Percentiles rank a stretch among this genome's conserved stretches.
These are phyloP conservation scores for Xylariaceae sp. DNA, from an alignment of 2,329 filamentous ascomycete genomes.

Conservation along the genomic window DNA sequence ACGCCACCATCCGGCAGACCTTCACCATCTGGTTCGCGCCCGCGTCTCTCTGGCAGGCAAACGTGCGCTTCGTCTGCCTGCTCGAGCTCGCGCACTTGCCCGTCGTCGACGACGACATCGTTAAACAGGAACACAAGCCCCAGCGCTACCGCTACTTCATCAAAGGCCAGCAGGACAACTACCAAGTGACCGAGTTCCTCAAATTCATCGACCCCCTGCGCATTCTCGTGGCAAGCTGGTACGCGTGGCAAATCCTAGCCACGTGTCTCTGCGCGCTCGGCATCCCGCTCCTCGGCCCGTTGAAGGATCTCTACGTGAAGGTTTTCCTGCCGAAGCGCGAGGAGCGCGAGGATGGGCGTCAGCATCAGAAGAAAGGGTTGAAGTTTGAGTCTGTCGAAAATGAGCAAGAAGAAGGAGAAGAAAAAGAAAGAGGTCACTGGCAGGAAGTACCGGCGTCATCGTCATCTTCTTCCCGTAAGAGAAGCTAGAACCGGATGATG, in stretches of 20 bases:
- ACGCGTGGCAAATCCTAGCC: slow-evolving; percentile 57
- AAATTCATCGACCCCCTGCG: slow-evolving; percentile 63
- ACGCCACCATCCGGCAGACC: slow-evolving; percentile 66
- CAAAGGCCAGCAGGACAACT: slow-evolving; percentile 70
- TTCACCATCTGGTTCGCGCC: slow-evolving; percentile 76
- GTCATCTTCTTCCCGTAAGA: too few species aligned
- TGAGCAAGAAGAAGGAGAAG: too few species aligned
- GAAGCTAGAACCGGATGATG: too few species aligned
- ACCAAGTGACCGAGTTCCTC: slow-evolving; percentile 70
- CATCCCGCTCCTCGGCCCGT: slow-evolving; percentile 30
- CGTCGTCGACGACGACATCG: slow-evolving; percentile 40
- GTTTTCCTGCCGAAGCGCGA: too few species aligned
- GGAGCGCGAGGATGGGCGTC: too few species aligned
- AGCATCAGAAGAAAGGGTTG: too few species aligned
- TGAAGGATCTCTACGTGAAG: background rate
- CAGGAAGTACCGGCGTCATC: too few species aligned
- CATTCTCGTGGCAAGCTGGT: slow-evolving; percentile 46
- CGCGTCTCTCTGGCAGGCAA: slow-evolving; percentile 56
- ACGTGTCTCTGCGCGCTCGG: slow-evolving; percentile 61
- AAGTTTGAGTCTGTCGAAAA: too few species aligned
- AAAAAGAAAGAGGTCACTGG: too few species aligned
- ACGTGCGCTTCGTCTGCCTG: slow-evolving; percentile 63
- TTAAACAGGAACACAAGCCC: slow-evolving; percentile 60
- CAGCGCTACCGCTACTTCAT: slow-evolving; percentile 60
- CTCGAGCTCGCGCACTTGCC: slow-evolving; percentile 52